Evolutionary conservation across 2,329 filamentous ascomycete species (phyloP).

Genomic region (Aureobasidium sp.): DNA sequence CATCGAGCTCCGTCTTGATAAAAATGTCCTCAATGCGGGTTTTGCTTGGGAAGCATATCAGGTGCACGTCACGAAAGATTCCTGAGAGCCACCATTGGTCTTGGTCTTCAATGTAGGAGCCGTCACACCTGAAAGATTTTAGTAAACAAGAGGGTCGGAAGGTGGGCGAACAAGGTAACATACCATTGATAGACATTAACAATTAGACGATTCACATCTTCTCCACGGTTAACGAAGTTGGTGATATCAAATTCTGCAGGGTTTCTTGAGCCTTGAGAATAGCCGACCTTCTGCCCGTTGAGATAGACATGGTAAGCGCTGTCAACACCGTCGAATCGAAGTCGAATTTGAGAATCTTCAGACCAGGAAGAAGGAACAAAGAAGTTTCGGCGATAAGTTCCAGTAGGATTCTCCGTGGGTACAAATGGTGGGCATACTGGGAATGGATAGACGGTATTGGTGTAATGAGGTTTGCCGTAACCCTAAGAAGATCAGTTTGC

Average conservation of each 20-base stretch:
- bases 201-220: slow-evolving; percentile 47
- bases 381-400: slow-evolving; percentile 54
- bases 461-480: slow-evolving; percentile 61
- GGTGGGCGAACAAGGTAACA: no score
- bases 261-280: slow-evolving; percentile 62
- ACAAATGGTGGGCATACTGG: slow-evolving; percentile 58
- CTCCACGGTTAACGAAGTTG: slow-evolving; percentile 37
- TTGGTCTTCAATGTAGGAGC: slow-evolving; percentile 26
- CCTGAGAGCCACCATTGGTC: slow-evolving; percentile 29
- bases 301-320: slow-evolving; percentile 64
- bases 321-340: slow-evolving; percentile 67
- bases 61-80: slow-evolving; percentile 61
- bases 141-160: no score
- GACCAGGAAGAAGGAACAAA: slow-evolving; percentile 43
- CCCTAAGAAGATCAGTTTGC: slow-evolving; percentile 62
- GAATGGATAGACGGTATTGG: slow-evolving; percentile 60
- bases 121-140: no score
- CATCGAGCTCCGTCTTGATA: slow-evolving; percentile 49
- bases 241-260: slow-evolving; percentile 64
- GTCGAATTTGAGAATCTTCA: slow-evolving; percentile 49
- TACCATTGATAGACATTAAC: slow-evolving; percentile 60
- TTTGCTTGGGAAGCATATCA: slow-evolving; percentile 50
- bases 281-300: slow-evolving; percentile 58
- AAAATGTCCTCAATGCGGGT: slow-evolving; percentile 52
- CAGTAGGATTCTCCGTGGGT: slow-evolving; percentile 57